These are phyloP conservation scores for Dalechampia spathulata DNA, from an alignment of 441 rosid genomes.

Conservation along the genomic window DNA sequence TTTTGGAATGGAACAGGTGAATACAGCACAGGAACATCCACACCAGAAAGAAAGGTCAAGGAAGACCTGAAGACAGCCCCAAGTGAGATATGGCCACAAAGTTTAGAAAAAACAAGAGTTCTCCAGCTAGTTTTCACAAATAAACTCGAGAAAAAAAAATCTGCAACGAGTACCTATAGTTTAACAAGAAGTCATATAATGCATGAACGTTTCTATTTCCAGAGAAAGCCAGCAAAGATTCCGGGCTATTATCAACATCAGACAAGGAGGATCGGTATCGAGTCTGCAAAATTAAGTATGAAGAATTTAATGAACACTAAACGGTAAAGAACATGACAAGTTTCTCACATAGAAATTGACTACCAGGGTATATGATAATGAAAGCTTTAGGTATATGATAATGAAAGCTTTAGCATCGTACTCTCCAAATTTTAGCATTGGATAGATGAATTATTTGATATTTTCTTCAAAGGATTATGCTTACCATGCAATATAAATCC, in stretches of 20 bases:
- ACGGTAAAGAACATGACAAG: constrained; percentile 12
- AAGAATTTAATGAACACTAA: too few species aligned
- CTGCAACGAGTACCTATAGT: constrained; percentile 55
- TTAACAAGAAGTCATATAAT: constrained; percentile 74
- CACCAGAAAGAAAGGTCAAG: constrained; percentile 53
- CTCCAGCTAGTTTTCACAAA: not conserved
- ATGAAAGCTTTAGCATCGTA: too few species aligned
- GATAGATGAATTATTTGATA: too few species aligned
- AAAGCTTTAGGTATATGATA: too few species aligned
- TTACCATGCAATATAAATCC: too few species aligned
- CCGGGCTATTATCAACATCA: constrained; percentile 72
- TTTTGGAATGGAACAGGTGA: constrained; percentile 78
- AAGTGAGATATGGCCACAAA: constrained; percentile 14
- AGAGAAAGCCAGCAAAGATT: constrained; percentile 70
- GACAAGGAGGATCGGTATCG: constrained; percentile 44
- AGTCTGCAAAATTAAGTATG: constrained; percentile 58
- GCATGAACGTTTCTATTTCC: constrained; percentile 70
- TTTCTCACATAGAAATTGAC: not conserved
- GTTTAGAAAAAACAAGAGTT: constrained; percentile 4
- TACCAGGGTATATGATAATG: too few species aligned
- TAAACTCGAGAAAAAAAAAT: not conserved
- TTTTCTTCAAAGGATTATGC: too few species aligned
- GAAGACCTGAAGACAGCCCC: constrained; percentile 49
- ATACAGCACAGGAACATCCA: constrained; percentile 74
- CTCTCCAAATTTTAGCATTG: too few species aligned